phyloP scores from a whole-genome alignment of 129 eudicot species.

The Pulicaria dysenterica region DNA sequence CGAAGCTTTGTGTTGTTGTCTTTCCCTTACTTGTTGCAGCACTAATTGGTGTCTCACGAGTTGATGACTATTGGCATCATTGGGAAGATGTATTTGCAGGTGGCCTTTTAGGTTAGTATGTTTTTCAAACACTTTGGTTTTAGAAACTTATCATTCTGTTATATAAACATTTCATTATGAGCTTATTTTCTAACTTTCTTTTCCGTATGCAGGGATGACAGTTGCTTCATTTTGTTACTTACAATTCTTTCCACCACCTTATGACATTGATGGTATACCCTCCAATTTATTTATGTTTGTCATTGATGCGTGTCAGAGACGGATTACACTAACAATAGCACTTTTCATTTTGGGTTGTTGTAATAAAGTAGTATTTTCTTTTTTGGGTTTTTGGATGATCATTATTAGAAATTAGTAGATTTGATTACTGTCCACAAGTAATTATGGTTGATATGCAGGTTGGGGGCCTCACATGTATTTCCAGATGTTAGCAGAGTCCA shows the following conservation, averaged over 20 bases:
- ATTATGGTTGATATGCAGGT: conserved; percentile 43
- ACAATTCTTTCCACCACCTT: conserved; percentile 80
- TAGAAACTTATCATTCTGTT: background rate
- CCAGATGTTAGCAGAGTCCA: conserved; percentile 65
- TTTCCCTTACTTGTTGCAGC: conserved; percentile 81
- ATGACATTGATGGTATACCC: conserved; percentile 59
- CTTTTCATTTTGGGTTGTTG: background rate
- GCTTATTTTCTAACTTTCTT: background rate
- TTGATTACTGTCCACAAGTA: background rate
- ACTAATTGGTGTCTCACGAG: conserved; percentile 79
- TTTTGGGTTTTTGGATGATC: background rate
- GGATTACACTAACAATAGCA: background rate
- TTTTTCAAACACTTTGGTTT: background rate
- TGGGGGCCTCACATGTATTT: conserved; percentile 77
- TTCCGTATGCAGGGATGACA: conserved; percentile 48
- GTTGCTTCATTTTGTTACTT: conserved; percentile 76
- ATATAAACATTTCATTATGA: conserved; percentile 8
- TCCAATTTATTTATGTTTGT: background rate
- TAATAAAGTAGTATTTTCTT: background rate
- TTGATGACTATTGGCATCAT: conserved; percentile 96
- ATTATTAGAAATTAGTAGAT: conserved; percentile 10
- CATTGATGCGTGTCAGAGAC: too few relatives aligned
- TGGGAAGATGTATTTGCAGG: conserved; percentile 96
- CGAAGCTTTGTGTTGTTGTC: conserved; percentile 70
- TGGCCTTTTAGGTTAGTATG: conserved; percentile 61